phyloP scores from a whole-genome alignment of 2,329 filamentous ascomycete genomes.

The Fusarium chlamydosporum region DNA sequence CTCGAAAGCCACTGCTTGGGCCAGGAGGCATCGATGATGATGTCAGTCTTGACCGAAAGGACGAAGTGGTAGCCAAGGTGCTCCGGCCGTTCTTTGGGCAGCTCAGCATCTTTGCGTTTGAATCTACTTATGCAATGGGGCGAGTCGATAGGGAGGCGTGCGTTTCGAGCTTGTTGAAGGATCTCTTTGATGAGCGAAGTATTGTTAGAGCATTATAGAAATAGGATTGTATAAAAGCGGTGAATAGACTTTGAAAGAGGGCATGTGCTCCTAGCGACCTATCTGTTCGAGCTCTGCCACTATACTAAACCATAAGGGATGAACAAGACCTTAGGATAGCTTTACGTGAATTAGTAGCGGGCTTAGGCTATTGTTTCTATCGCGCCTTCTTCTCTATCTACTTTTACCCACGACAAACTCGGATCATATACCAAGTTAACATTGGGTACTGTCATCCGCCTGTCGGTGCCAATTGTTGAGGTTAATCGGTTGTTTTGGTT shows the following conservation, averaged over 20 bases:
- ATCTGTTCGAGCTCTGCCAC: neutral
- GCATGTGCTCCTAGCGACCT: conserved; percentile 27
- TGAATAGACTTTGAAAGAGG: conserved; percentile 28
- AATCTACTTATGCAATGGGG: conserved; percentile 90
- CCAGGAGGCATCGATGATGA: conserved; percentile 69
- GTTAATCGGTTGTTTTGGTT: no score
- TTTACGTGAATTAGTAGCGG: no score
- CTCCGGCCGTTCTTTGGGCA: conserved; percentile 91
- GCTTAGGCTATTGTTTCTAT: no score
- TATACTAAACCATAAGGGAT: no score
- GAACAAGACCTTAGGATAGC: no score
- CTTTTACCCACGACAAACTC: no score
- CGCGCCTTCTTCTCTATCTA: no score
- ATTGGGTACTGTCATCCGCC: no score
- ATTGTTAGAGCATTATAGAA: conserved; percentile 71
- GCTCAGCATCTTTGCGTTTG: conserved; percentile 93
- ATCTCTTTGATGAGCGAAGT: conserved; percentile 84
- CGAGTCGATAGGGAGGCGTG: conserved; percentile 75
- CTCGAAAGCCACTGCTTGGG: conserved; percentile 66
- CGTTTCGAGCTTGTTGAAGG: conserved; percentile 73
- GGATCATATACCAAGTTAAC: no score
- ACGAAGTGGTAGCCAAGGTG: conserved; percentile 81
- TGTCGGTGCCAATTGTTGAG: no score
- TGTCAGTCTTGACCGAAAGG: conserved; percentile 70
- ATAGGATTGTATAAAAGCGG: conserved; percentile 11